Percentiles rank a stretch among this genome's conserved stretches.
Evolutionary conservation across 371 early-diverging fungal species (phyloP).

Genomic region (Umbelopsis sp.): DNA sequence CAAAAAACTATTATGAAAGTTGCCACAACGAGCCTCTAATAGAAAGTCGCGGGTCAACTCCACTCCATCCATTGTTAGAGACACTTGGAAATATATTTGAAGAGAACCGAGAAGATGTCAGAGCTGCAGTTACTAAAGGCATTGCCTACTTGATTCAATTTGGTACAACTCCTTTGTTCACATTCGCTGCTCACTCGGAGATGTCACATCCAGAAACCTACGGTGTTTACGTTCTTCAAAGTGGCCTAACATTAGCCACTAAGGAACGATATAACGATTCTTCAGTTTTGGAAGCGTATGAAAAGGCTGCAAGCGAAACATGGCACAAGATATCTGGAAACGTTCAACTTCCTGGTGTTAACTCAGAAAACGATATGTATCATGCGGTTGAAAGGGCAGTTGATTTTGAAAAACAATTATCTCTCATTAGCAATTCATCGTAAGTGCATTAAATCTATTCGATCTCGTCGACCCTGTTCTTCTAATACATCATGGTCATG

Average conservation of each 20-base stretch:
- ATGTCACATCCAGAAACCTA: no score
- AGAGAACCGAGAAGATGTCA: constrained; percentile 15
- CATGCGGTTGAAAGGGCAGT: constrained; percentile 40
- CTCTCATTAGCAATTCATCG: constrained; percentile 33
- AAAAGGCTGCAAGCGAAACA: constrained; percentile 32
- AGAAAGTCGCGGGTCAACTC: constrained; percentile 48
- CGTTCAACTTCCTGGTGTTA: constrained; percentile 21
- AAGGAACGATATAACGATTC: no score
- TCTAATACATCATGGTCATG: constrained; percentile 2
- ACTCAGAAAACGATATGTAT: constrained; percentile 22
- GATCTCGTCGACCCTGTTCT: background rate
- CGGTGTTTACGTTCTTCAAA: no score
- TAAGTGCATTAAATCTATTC: constrained; percentile 2
- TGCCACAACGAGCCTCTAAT: constrained; percentile 54
- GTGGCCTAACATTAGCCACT: no score
- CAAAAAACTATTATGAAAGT: constrained; percentile 48
- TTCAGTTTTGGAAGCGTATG: constrained; percentile 32
- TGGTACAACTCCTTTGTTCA: constrained; percentile 14
- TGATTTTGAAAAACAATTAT: constrained; percentile 53
- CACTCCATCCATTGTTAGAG: constrained; percentile 40
- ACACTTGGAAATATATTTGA: constrained; percentile 29
- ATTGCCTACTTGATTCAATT: constrained; percentile 19
- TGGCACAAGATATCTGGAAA: constrained; percentile 22
- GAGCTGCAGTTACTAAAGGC: constrained; percentile 14
- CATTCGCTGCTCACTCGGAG: no score